Conservation (phyloP, 208 protist genomes). For the Lotmaria passim region DNA sequence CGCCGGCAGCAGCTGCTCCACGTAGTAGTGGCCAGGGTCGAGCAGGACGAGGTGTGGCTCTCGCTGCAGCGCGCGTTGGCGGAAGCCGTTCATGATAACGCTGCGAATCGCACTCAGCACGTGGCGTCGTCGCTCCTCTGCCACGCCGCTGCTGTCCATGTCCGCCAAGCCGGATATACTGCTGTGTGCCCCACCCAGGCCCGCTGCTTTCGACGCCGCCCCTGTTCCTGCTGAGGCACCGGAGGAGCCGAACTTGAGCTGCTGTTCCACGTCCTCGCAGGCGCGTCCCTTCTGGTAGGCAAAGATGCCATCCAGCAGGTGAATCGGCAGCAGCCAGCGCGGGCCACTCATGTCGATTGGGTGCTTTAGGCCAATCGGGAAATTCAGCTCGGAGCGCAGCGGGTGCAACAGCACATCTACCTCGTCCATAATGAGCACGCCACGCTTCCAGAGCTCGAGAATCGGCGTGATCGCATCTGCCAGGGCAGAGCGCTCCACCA, state of each 20-base stretch:
- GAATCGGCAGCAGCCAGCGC: slow-evolving; percentile 94
- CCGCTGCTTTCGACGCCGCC: background rate
- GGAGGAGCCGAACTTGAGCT: slow-evolving; percentile 29
- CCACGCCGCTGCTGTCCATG: slow-evolving; percentile 4
- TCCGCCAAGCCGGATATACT: too few relatives aligned
- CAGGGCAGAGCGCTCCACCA: slow-evolving; percentile 54
- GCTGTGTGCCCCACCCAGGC: background rate
- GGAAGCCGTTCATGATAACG: slow-evolving; percentile 72
- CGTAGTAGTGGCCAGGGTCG: slow-evolving; percentile 84
- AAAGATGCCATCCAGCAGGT: slow-evolving; percentile 94
- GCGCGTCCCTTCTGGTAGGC: slow-evolving; percentile 52
- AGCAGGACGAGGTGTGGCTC: slow-evolving; percentile 94
- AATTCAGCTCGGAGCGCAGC: slow-evolving; percentile 96
- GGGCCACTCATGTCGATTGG: slow-evolving; percentile 89
- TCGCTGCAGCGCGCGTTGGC: slow-evolving; percentile 72
- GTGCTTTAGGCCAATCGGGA: slow-evolving; percentile 93
- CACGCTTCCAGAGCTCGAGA: slow-evolving; percentile 83
- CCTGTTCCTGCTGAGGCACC: background rate
- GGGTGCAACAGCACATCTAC: slow-evolving; percentile 96
- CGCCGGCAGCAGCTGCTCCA: slow-evolving; percentile 75
- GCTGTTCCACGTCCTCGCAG: slow-evolving; percentile 37
- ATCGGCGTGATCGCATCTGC: slow-evolving; percentile 81
- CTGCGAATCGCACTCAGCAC: slow-evolving; percentile 36
- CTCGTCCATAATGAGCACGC: slow-evolving; percentile 94
- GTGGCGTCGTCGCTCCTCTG: slow-evolving; percentile 15